Base-by-base conservation (phyloP, 805 yeast species). In the Starmerella kuoi region DNA sequence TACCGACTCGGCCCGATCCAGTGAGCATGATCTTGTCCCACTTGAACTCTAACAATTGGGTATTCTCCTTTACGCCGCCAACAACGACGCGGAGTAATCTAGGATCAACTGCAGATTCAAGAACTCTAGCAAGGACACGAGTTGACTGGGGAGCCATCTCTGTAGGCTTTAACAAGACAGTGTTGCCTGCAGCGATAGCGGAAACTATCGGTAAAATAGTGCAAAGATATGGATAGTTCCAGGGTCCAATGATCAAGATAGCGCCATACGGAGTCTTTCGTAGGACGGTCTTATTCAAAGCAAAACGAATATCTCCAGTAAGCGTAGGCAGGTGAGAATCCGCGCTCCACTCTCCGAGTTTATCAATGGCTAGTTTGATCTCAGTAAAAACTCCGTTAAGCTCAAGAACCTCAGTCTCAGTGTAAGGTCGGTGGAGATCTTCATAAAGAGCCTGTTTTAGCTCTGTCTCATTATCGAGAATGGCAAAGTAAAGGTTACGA, bases 1-100 rank as follows among this genome's bases (percentile, higher is more conserved):
- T 73, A 18, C 95, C 97, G 22, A 86, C 94, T 19, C 58, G 57
- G 19, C 73, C 69, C 31, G 81, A 77, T 15, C 97, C 97, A 3
- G 97, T 88, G 61, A 79, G 82, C 61, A 86, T 67, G 46, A 88
- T 84, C 61, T 80, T 77, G 62, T 86, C 95, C 55, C 75, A 83
- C 54, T 73, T 77, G 48, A 70, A 74, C 26, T 73, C 65, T 53
- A 83, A 68, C 40, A 84, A 61, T 19, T 52, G 68, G 3, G 75
- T 69, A 3, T 88, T 68, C 60, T 75, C 84, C 4, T 71, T 64
- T 32, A 79, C 62, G 3, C 72, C 86, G 28, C 97, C 97, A 52
- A 75, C 74, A 44, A 88, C 79, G 34, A 76, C 73, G 38, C 65
- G 68, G 41, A 81, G 63, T 15, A 75, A 61, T n/a, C 70, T 71